phyloP scores from a whole-genome alignment of 345 rosid species.

The Bruguiera sexangula region DNA sequence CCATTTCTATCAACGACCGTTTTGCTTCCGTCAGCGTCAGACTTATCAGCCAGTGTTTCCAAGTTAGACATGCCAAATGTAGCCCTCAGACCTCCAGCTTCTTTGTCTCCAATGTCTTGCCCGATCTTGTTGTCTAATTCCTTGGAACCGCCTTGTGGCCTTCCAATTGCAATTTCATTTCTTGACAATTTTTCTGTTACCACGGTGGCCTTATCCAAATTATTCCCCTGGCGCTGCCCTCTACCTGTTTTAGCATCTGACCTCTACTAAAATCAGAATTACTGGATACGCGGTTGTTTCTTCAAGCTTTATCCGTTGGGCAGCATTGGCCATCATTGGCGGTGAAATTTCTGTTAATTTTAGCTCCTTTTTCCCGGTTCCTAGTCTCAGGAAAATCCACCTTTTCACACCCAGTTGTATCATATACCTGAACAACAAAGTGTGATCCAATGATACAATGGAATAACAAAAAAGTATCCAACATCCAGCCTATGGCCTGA shows the following conservation, averaged over 20 bases:
- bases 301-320: slow-evolving; percentile 3
- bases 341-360: slow-evolving; percentile 1
- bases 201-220: slow-evolving; percentile 4
- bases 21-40: slow-evolving; percentile 5
- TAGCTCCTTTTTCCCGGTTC: slow-evolving; percentile 19
- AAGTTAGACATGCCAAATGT: slow-evolving; percentile 23
- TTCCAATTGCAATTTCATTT: neutral
- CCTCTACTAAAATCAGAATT: slow-evolving; percentile 10
- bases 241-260: slow-evolving; percentile 2
- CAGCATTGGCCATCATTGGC: neutral
- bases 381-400: slow-evolving; percentile 12
- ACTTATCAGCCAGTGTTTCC: slow-evolving; percentile 14
- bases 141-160: neutral
- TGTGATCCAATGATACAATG: slow-evolving; percentile 26
- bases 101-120: slow-evolving; percentile 16
- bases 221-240: slow-evolving; percentile 16
- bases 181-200: neutral
- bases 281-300: slow-evolving; percentile 10
- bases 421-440: slow-evolving; percentile 35
- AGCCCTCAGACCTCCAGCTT: slow-evolving; percentile 4
- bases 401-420: slow-evolving; percentile 35
- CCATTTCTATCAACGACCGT: slow-evolving; percentile 1
- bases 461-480: slow-evolving; percentile 39
- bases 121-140: slow-evolving; percentile 21
- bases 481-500: slow-evolving; percentile 27